Evolutionary conservation across 306 rosid genomes (phyloP), one percentile per base, ranked within the genome.

Genomic region (Gillenia trifoliata): DNA sequence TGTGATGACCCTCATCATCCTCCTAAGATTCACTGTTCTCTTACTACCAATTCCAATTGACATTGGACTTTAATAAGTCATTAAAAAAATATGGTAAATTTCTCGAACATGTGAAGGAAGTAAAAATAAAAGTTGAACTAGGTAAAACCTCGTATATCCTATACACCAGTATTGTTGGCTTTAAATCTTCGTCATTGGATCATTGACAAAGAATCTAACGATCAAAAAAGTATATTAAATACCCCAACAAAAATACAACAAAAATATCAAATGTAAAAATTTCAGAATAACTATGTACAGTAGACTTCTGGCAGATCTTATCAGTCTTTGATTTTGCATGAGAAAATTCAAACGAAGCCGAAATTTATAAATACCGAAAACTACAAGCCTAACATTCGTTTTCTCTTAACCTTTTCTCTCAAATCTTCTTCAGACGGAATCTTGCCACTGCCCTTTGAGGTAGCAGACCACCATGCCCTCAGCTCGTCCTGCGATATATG

Each of bases 381-480:
- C 76, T 88, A 87, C 16, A 93, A 82, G 69, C 92, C 93, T 73
- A 92, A 82, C 84, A 83, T 49, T 36, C 59, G 71, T 81, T 85
- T 94, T 81, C 52, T 78, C 79, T 86, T 34, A 55, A 86, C 74
- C 81, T 84, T 90, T 57, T 75, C 78, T 73, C 62, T 73, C 70
- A 94, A 78, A 65, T 90, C 92, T 72, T 80, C 89, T 78, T 83
- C 88, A 20, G 89, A 78, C 11, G 92, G 89, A 83, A 83, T 66
- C 76, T 65, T 81, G 78, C 70, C 73, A 50, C 84, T 77, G 33
- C 81, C 80, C 77, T 74, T 85, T 55, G 89, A 66, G 80, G 77
- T 74, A 59, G 83, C 77, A 38, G 76, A 76, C 99, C 93, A 92
- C 97, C 99, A 94, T 66, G 91, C 93, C 86, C 77, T 82, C 78